Percentiles rank a stretch among this genome's conserved stretches.
Evolutionary conservation across 192 early-diverging fungal species (phyloP).

Genomic region (Backusella luteola): DNA sequence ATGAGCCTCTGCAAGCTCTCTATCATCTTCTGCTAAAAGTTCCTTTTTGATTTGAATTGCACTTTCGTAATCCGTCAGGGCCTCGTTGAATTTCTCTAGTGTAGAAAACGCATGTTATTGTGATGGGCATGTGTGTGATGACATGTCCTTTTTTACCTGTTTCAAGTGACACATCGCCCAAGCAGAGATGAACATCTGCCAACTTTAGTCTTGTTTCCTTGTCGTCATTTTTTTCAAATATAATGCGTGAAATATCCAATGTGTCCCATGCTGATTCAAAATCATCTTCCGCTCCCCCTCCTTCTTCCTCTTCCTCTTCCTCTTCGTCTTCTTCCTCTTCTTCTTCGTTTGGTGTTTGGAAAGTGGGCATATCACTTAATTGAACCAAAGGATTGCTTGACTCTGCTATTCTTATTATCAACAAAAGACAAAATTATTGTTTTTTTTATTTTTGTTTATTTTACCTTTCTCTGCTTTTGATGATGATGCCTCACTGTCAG

Average conservation of each 20-base stretch:
- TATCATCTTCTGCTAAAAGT: conserved; percentile 46
- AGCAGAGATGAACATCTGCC: conserved; percentile 67
- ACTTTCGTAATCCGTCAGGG: conserved; percentile 56
- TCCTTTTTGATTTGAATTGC: conserved; percentile 55
- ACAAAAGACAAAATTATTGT: too few species aligned
- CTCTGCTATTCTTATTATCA: neutral
- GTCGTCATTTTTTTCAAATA: conserved; percentile 57
- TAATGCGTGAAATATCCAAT: conserved; percentile 80
- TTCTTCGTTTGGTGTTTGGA: conserved; percentile 44
- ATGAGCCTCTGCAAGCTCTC: conserved; percentile 68
- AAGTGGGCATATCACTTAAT: conserved; percentile 67
- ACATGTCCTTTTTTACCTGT: conserved; percentile 47
- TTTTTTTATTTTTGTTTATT: neutral
- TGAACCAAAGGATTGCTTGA: conserved; percentile 50
- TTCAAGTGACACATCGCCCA: conserved; percentile 90
- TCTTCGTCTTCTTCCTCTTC: conserved; percentile 45
- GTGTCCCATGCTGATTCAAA: conserved; percentile 82
- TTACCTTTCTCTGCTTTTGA: conserved; percentile 21
- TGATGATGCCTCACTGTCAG: conserved; percentile 28
- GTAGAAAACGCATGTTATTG: neutral
- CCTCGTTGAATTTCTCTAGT: conserved; percentile 66
- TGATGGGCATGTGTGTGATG: too few species aligned
- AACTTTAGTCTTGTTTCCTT: conserved; percentile 51
- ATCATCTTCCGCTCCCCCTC: conserved; percentile 53
- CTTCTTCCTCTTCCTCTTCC: conserved; percentile 36